Conservation (phyloP, 73 alveolate species). For the Paramecium caudatum region DNA sequence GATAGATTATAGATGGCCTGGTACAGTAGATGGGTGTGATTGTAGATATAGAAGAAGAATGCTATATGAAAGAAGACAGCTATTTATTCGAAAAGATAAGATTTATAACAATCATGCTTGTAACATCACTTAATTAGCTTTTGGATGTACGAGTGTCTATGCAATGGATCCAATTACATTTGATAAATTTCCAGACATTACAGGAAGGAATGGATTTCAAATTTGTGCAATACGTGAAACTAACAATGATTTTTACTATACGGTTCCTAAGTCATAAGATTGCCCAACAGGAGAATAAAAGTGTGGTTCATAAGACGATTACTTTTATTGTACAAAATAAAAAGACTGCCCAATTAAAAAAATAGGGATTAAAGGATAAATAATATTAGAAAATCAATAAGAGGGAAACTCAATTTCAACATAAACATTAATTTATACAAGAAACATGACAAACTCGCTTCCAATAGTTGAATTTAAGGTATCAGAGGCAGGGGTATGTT, state of each 20-base stretch:
- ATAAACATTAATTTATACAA: not conserved
- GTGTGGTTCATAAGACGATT: constrained; percentile 22
- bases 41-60: not conserved
- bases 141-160: constrained; percentile 9
- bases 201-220: not conserved
- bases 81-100: not conserved
- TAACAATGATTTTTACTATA: not conserved
- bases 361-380: not conserved
- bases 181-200: not conserved
- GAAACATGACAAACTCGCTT: not conserved
- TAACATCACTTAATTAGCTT: constrained; percentile 20
- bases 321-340: not conserved
- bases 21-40: constrained; percentile 42
- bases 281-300: not conserved
- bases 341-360: constrained; percentile 2
- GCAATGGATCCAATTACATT: not conserved
- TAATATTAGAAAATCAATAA: not conserved
- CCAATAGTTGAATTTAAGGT: constrained; percentile 45
- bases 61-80: not conserved
- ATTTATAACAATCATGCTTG: constrained; percentile 54
- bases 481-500: constrained; percentile 51
- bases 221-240: constrained; percentile 5
- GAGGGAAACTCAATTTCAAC: not conserved
- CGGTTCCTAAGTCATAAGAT: not conserved
- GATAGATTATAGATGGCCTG: constrained; percentile 35